Evolutionary conservation across 768 basidiomycete genomes (phyloP).

Genomic region (Russula emetica): DNA sequence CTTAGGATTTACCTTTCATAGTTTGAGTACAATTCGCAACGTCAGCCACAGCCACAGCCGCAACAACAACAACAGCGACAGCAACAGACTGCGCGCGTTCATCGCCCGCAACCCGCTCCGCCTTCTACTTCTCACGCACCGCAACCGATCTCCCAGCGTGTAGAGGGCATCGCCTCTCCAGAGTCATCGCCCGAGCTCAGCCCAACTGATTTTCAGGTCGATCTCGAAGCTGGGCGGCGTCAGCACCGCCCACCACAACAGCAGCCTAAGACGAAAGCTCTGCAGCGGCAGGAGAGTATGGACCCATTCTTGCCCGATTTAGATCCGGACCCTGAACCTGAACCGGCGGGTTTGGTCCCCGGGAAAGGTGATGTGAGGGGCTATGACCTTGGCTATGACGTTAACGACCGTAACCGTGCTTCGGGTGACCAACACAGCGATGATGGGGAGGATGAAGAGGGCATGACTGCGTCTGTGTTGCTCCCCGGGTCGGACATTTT

Average conservation of each 20-base stretch:
- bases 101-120: slow-evolving; percentile 15
- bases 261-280: slow-evolving; percentile 1
- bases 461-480: slow-evolving; percentile 16
- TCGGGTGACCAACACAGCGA: not conserved
- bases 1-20: not conserved
- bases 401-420: not conserved
- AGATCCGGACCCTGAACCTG: slow-evolving; percentile 11
- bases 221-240: slow-evolving; percentile 18
- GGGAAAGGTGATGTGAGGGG: not conserved
- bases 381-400: slow-evolving; percentile 21
- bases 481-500: slow-evolving; percentile 28
- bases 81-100: slow-evolving; percentile 5
- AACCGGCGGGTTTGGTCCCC: not conserved
- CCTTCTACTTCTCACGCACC: slow-evolving; percentile 17
- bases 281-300: slow-evolving; percentile 22
- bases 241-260: slow-evolving; percentile 1
- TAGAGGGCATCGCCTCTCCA: slow-evolving; percentile 25
- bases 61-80: slow-evolving; percentile 11
- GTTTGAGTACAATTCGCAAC: slow-evolving; percentile 26
- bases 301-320: slow-evolving; percentile 25
- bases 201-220: slow-evolving; percentile 14
- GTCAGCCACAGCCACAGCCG: slow-evolving; percentile 11
- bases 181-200: slow-evolving; percentile 26
- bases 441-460: slow-evolving; percentile 16
- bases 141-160: slow-evolving; percentile 27